Base-by-base conservation (phyloP, 352 stramenopile species). In the Phytopythium aichiense region DNA sequence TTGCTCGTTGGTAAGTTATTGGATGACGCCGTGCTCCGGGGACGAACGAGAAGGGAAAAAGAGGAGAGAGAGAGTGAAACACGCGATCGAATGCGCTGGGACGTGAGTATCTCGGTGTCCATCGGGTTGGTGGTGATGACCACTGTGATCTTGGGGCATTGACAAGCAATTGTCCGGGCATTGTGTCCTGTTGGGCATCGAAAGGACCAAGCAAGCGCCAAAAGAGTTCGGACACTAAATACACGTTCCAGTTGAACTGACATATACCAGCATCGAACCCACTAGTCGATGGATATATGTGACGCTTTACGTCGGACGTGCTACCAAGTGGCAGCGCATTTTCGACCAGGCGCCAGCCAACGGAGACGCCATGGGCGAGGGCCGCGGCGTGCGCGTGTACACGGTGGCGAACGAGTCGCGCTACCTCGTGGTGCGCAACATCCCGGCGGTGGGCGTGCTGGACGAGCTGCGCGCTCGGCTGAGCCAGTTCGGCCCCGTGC, bases 351-450 rank as follows among this genome's bases (percentile, higher is more conserved):
- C 48, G 12, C 48, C 42, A 25, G 16, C n/a, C 42, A 7, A 2
- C 42, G 16, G 7, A 25, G 7, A 20, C 15, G 8, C 1, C 7
- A 60, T 60, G 55, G 28, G 28, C 13, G 37, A 68, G 31, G 16
- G 18, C 46, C 59, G 60, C 28, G 70, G 35, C 15, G 71, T 82
- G 46, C 78, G 77, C 42, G 77, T 87, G 30, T 89, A 81, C 68
- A 88, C 80, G 0, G 70, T 89, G 56, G 71, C 74, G n/a, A 71
- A 65, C 53, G 80, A 89, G 58, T 89, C 77, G 9, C 69, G 77
- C 43, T 88, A 73, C 60, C 51, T 89, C 23, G 56, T 88, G 31
- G 74, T 89, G 56, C 74, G 74, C 69, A 89, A 89, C 64, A 65
- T 89, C 25, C 80, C 80, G 28, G 70, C 80, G 45, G 67, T 89